A percentile compares a stretch with the other conserved stretches of the same genome.
These are phyloP conservation scores for Acanthamoeba lenticulata DNA, from an alignment of 208 protist genomes.

Conservation along the genomic window DNA sequence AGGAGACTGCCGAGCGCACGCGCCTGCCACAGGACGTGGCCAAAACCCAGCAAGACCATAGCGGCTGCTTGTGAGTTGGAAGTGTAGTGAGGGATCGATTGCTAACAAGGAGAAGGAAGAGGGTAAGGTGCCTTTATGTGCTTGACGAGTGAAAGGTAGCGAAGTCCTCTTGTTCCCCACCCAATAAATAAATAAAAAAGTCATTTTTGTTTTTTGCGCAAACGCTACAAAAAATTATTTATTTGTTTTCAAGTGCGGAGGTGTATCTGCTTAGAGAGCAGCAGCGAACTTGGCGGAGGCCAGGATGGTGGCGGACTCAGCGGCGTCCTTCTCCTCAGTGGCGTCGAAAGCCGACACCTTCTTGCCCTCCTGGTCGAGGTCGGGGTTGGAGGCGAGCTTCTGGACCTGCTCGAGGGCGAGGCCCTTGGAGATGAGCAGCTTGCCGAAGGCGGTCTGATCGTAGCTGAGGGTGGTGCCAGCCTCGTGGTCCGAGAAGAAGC, in stretches of 20 bases:
- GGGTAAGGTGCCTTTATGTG: no score
- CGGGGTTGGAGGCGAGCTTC: conserved; percentile 66
- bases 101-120: not conserved
- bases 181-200: not conserved
- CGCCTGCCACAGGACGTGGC: no score
- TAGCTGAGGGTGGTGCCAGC: conserved; percentile 47
- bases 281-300: conserved; percentile 42
- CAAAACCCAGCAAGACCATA: no score
- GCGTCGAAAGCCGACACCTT: conserved; percentile 67
- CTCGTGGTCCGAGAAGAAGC: conserved; percentile 69
- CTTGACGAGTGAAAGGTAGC: not conserved
- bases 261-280: conserved; percentile 39
- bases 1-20: no score
- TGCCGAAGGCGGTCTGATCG: conserved; percentile 64
- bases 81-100: not conserved
- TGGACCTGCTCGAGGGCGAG: conserved; percentile 45
- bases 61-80: no score
- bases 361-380: conserved; percentile 65
- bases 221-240: not conserved
- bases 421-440: conserved; percentile 67
- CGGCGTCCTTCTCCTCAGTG: conserved; percentile 67
- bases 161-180: not conserved
- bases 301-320: conserved; percentile 9
- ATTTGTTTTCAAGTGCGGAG: not conserved
- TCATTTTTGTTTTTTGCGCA: not conserved